Evolutionary conservation across 208 protist species (phyloP).

Genomic region (Angomonas ambiguus): DNA sequence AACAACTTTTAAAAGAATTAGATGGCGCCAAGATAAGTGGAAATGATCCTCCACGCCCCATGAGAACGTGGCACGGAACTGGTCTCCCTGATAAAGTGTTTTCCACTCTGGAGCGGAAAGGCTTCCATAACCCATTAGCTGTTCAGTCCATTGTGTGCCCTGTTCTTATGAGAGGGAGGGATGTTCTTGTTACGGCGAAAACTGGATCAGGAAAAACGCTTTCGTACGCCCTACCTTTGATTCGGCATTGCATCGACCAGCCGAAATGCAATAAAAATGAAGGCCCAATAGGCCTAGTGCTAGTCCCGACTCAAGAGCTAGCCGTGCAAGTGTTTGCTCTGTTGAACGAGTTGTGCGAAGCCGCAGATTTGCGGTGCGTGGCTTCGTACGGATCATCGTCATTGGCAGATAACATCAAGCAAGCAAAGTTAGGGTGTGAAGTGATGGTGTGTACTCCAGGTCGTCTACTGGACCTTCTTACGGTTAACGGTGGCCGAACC

Average conservation of each 20-base stretch:
- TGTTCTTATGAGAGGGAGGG: constrained; percentile 79
- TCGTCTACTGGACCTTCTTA: constrained; percentile 86
- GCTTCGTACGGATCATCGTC: constrained; percentile 74
- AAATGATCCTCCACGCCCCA: constrained; percentile 48
- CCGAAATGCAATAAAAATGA: constrained; percentile 61
- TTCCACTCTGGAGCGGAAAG: constrained; percentile 33
- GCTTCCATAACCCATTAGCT: constrained; percentile 75
- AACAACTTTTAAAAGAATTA: constrained; percentile 56
- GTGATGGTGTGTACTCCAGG: constrained; percentile 85
- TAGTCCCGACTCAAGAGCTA: constrained; percentile 94
- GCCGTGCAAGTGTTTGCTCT: constrained; percentile 83
- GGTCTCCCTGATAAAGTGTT: constrained; percentile 79
- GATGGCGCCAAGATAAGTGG: constrained; percentile 76
- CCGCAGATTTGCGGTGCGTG: constrained; percentile 43
- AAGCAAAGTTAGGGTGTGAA: constrained; percentile 60
- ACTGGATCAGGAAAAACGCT: constrained; percentile 96
- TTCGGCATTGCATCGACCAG: constrained; percentile 89
- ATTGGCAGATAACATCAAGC: constrained; percentile 74
- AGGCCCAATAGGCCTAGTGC: constrained; percentile 86
- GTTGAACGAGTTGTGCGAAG: constrained; percentile 63
- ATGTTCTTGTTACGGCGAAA: constrained; percentile 87
- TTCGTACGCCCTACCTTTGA: constrained; percentile 86
- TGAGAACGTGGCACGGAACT: constrained; percentile 74
- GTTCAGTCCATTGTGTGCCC: constrained; percentile 84
- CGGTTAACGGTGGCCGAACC: constrained; percentile 61